Evolutionary conservation across 139 green algal genomes (phyloP).

Genomic region (Auxenochlorella pyrenoidosa): DNA sequence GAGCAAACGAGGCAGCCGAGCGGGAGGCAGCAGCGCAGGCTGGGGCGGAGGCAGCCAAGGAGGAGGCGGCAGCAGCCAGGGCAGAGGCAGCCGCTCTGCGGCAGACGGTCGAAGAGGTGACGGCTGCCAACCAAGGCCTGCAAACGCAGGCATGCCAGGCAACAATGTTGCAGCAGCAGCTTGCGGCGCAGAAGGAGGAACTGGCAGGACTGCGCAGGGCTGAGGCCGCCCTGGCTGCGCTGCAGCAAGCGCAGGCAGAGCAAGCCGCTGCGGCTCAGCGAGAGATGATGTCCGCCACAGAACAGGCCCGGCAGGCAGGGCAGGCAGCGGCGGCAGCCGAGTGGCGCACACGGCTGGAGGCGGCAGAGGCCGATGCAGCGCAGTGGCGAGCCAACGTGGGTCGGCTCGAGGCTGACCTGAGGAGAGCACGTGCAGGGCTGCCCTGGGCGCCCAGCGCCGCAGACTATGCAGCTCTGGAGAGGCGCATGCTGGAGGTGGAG

Average conservation of each 20-base stretch:
- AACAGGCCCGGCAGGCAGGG: not conserved
- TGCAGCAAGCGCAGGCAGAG: not conserved
- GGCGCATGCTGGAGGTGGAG: conserved; percentile 6
- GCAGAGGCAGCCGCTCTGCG: not conserved
- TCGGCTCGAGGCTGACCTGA: not conserved
- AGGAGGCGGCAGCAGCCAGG: conserved; percentile 4
- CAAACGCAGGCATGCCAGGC: conserved; percentile 9
- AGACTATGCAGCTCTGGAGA: conserved; percentile 4
- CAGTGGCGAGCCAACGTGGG: not conserved
- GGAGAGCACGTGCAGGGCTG: not conserved
- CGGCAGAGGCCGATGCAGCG: not conserved
- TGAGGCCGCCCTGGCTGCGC: not conserved
- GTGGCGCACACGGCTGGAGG: conserved; percentile 9
- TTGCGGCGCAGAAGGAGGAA: not conserved
- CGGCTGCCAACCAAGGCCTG: not conserved
- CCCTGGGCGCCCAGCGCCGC: conserved; percentile 6
- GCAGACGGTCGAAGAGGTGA: conserved; percentile 19
- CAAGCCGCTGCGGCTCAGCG: not conserved
- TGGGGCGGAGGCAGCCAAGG: not conserved
- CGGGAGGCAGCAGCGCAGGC: no score
- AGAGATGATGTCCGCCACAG: not conserved
- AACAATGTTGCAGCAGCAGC: not conserved
- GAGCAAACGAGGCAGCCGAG: not conserved
- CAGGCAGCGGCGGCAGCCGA: not conserved
- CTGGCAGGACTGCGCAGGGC: not conserved